These are phyloP conservation scores for Sherardia arvensis DNA, from an alignment of 257 asterid genomes.

Conservation along the genomic window DNA sequence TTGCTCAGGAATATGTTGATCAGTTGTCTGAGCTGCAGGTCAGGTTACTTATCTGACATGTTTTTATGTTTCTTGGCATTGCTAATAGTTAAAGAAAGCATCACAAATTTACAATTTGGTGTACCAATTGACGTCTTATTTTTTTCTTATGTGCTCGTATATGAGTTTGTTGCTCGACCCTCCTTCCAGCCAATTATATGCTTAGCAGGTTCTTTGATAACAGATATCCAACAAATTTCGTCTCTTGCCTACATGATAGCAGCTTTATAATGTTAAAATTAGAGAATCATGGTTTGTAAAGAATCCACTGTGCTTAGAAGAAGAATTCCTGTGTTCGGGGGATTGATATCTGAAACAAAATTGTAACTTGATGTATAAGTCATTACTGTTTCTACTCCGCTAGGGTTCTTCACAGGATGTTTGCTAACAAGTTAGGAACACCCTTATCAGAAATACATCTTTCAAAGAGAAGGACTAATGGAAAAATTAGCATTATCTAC, in stretches of 20 bases:
- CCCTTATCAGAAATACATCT: too few relatives aligned
- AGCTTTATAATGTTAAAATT: too few relatives aligned
- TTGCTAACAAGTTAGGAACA: neutral
- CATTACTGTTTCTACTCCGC: neutral
- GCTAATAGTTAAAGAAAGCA: neutral
- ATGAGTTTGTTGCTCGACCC: neutral
- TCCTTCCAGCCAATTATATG: neutral
- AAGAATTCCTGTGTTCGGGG: neutral
- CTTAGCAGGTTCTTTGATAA: too few relatives aligned
- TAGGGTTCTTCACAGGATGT: neutral
- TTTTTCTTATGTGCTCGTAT: neutral
- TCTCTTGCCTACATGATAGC: too few relatives aligned
- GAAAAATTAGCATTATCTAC: neutral
- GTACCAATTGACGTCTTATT: neutral
- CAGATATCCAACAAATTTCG: too few relatives aligned
- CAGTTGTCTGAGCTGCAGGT: conserved; percentile 98
- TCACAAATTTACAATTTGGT: neutral
- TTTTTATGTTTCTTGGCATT: neutral
- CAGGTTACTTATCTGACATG: neutral
- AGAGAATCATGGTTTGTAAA: too few relatives aligned
- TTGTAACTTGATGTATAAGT: neutral
- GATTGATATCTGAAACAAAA: neutral
- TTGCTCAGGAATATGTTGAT: conserved; percentile 96
- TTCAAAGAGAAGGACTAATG: neutral
- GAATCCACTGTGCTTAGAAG: too few relatives aligned